Evolutionary conservation across 495 filamentous ascomycete species (phyloP), one percentile per base, ranked within the genome.

Genomic region (Lophiostoma macrostomum): DNA sequence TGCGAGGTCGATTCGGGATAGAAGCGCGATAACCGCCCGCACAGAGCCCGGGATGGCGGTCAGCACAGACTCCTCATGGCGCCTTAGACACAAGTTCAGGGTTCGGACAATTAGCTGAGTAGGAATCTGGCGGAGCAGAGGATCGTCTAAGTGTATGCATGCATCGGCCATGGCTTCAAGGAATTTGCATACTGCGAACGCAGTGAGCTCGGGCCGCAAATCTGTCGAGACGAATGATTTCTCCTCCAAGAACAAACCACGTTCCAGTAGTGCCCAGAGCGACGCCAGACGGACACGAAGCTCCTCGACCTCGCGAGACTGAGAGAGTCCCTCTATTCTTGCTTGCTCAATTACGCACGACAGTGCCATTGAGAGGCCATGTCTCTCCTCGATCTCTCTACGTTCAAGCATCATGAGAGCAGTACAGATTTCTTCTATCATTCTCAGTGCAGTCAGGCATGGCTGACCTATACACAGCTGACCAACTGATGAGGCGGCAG

Each of bases 401-500:
- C 14, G 23, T 11, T 54, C 36, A 5, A 61, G 23, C 0, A 16
- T 30, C 13, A 28, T 28, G 5, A 71, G 48, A 3, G 42, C 18
- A 22, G 19, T 18, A 12, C 35, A 48, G 13, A 71, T 42, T n/a
- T 40, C 36, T 14, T 62, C 46, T 11, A 64, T 25, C 50, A 67
- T 61, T 16, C 12, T n/a, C 5, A 22, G 25, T 22, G 50, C 25
- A 19, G 31, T 27, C 6, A 11, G 18, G 5, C 14, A 12, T 13
- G n/a, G 22, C 27, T 60, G 31, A 14, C 40, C 10, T n/a, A n/a
- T 60, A 19, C 78, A 78, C 22, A 93, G 61, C 4, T 55, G 62
- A 6, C 88, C 88, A 50, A 91, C 80, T 0, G 85, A 81, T 5
- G 63, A 65, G 0, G 88, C 90, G 28, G 90, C 86, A 34, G 80